Evolutionary conservation across 495 filamentous ascomycete species (phyloP).

Genomic region (Polyplosphaeria fusca): DNA sequence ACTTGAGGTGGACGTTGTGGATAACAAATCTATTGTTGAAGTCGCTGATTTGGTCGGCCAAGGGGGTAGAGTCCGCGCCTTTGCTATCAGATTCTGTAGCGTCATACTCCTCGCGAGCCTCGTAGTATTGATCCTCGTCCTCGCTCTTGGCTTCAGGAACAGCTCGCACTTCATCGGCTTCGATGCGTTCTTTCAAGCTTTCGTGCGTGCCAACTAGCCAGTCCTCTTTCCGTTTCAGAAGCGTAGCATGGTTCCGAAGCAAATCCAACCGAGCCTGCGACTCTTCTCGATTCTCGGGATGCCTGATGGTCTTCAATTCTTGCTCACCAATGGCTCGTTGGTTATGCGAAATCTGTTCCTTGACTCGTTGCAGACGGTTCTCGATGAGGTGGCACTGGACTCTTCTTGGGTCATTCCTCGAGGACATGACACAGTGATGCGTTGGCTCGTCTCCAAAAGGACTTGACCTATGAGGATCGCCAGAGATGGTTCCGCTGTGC

Average conservation of each 20-base stretch:
- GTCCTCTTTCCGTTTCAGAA: conserved; percentile 67
- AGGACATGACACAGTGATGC: conserved; percentile 91
- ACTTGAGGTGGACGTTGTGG: conserved; percentile 95
- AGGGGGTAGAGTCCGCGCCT: conserved; percentile 47
- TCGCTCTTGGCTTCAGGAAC: conserved; percentile 49
- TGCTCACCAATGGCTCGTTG: conserved; percentile 46
- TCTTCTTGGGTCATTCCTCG: conserved; percentile 81
- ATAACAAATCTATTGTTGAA: conserved; percentile 99
- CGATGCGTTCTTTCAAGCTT: conserved; percentile 60
- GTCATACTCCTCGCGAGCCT: conserved; percentile 50
- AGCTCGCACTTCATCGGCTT: conserved; percentile 45
- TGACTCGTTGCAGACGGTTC: conserved; percentile 71
- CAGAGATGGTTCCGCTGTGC: conserved; percentile 64
- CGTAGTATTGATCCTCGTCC: conserved; percentile 45
- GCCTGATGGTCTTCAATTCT: conserved; percentile 43
- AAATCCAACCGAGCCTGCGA: conserved; percentile 61
- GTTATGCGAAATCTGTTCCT: conserved; percentile 72
- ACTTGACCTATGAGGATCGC: conserved; percentile 69
- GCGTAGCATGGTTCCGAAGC: conserved; percentile 65
- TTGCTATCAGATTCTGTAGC: conserved; percentile 41
- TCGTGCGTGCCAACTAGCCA: conserved; percentile 74
- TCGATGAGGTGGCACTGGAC: conserved; percentile 86
- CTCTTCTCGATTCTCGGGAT: conserved; percentile 49
- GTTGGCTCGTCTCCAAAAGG: conserved; percentile 88
- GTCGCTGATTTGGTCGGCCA: conserved; percentile 74